Conservation (phyloP, 163 green algal species). For the Coccomyxa subellipsoidea region DNA sequence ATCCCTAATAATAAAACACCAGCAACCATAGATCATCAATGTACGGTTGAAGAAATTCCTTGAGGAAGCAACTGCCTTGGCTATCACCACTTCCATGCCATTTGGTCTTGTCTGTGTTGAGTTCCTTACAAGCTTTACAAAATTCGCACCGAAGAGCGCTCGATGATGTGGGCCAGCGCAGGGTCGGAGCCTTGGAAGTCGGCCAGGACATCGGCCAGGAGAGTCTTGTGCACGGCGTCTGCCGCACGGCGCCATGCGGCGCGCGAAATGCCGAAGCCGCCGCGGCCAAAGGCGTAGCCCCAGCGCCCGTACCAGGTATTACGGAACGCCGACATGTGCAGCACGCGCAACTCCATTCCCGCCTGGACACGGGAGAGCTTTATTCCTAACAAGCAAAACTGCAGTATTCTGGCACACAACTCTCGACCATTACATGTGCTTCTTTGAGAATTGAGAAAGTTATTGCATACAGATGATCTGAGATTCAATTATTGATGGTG, state of each 20-base stretch:
- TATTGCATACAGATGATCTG: no score
- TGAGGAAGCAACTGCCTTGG: no score
- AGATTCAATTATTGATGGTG: no score
- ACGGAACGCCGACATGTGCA: slow-evolving; percentile 72
- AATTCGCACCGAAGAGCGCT: slow-evolving; percentile 22
- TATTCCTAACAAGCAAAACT: no score
- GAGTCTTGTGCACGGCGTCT: neutral
- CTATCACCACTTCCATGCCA: no score
- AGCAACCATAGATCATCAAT: neutral
- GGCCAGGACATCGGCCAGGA: neutral
- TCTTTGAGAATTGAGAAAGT: no score
- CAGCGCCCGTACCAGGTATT: slow-evolving; percentile 92
- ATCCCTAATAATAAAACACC: neutral
- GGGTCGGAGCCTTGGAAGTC: slow-evolving; percentile 4
- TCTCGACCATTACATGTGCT: no score
- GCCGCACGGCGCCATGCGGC: slow-evolving; percentile 42
- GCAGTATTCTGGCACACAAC: no score
- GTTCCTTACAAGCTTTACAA: neutral
- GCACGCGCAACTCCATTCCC: slow-evolving; percentile 88
- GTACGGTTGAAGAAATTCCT: neutral
- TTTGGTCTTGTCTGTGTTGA: no score
- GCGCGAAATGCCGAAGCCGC: slow-evolving; percentile 70
- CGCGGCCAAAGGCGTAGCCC: slow-evolving; percentile 89
- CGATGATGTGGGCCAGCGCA: slow-evolving; percentile 5
- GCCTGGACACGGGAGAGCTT: slow-evolving; percentile 19